Evolutionary conservation across 768 basidiomycete genomes (phyloP), one percentile per base, ranked within the genome.

Genomic region (Lentinula sp.): DNA sequence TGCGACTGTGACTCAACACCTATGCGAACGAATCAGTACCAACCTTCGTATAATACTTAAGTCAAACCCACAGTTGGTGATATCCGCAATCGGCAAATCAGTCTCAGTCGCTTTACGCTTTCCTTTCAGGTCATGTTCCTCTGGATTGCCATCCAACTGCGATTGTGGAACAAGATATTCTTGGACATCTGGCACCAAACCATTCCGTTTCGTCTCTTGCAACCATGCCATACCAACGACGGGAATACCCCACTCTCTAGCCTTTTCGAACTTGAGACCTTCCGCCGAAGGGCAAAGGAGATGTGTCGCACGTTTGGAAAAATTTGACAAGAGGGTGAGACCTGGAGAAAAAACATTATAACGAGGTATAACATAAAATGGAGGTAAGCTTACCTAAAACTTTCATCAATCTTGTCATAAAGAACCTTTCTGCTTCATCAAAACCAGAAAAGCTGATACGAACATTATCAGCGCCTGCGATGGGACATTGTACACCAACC

Each of bases 201-300:
- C 91, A 0, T 72, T 78, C 31, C 66, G 69, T 8, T 81, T 86
- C 64, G 92, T 82, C 0, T 76, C 74, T 11, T 77, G 76, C 16
- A 97, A 68, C 93, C 93, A 97, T 8, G 74, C 75, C 70, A 88
- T 75, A 40, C 80, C 77, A 21, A 95, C 78, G n/a, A 91, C 83
- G 0, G 87, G 85, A 7, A 89, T 81, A 13, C 78, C 79, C 94
- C 95, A 96, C 68, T 91, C 84, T 42, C 70, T 68, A 2, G 94
- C 93, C 69, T 88, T 92, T 15, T 86, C 82, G 55, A 83, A 91
- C 69, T 97, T 96, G 23, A 78, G 76, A 15, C 95, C 93, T 0
- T 69, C 74, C 0, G 80, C 83, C 5, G 84, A 78, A 0, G 89
- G 88, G 68, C 93, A 94, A 7, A 97, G 74, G 1, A 97, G 78